Conservation (phyloP, 208 protist genomes). For the Wallacemonas sp. region DNA sequence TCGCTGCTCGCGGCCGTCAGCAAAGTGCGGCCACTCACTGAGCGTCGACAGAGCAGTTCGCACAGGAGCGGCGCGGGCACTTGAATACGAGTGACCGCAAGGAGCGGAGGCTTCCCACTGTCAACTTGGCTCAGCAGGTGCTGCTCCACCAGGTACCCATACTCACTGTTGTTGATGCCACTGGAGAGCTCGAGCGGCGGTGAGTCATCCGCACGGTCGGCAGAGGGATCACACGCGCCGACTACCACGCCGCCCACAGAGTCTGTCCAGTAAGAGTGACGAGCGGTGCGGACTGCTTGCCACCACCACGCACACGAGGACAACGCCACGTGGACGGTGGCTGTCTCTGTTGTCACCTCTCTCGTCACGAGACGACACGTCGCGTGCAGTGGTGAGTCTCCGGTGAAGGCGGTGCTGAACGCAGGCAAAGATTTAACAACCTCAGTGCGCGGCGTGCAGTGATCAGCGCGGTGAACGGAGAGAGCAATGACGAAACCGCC, state of each 20-base stretch:
- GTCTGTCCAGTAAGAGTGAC: neutral
- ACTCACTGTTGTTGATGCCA: slow-evolving; percentile 1
- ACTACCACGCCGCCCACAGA: neutral
- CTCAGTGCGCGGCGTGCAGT: neutral
- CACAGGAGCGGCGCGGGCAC: slow-evolving; percentile 4
- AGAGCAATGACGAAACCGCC: slow-evolving; percentile 55
- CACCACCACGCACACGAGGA: slow-evolving; percentile 1
- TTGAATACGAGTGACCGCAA: neutral
- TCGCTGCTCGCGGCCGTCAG: neutral
- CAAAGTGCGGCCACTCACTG: neutral
- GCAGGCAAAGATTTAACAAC: too few species aligned
- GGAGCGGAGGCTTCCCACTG: neutral
- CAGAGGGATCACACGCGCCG: neutral
- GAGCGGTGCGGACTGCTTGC: neutral
- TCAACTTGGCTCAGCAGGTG: neutral
- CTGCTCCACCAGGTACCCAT: neutral
- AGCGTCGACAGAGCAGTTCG: neutral
- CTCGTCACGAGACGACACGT: too few species aligned
- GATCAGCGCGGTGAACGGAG: slow-evolving; percentile 8
- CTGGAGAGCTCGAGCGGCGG: slow-evolving; percentile 2
- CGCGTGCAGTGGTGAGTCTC: too few species aligned
- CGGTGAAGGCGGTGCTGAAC: too few species aligned
- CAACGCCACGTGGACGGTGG: neutral
- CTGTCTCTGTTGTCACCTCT: too few species aligned
- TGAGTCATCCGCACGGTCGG: too few species aligned